Base-by-base conservation (phyloP, 1,139 yeast genomes). In the Meyerozyma guilliermondii region DNA sequence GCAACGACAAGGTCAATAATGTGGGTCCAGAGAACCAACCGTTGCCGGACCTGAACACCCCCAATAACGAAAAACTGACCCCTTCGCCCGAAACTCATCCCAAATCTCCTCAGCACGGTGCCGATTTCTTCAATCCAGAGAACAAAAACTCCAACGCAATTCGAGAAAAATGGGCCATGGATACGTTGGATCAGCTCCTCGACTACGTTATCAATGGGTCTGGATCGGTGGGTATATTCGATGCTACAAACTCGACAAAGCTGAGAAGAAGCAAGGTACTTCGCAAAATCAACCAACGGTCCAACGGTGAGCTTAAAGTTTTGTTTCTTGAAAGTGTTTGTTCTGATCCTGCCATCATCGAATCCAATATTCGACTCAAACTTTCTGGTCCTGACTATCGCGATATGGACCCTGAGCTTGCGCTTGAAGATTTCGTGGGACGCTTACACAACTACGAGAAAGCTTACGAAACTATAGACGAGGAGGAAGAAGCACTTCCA, bases 91-190 rank as follows among this genome's bases (percentile, higher is more conserved):
- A 47, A 26, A 43, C 47, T 10, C 53, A 53, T 10, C 52, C 42
- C 41, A 22, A 14, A 35, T 26, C 37, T 26, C 53, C 48, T 41
- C 51, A 54, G 5, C 95, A 88, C 52, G 78, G 78, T 46, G 96
- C 98, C 0, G 83, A 78, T 46, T 92, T 92, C 59, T 92, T 92
- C 66, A 78, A 85, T 36, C 97, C 98, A 0, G 81, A 80, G 46
- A 89, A 92, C 58, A 65, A 71, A 39, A 69, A 78, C 28, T 80
- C 85, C 22, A 80, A 80, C 11, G 69, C 75, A 24, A 68, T 89
- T 41, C 76, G 98, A 47, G 98, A 92, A 53, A 80, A 84, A 60
- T 91, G 98, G 97, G 98, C 98, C 0, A 83, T 86, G 81, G 96
- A 91, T 51, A 92, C 98, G 0, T 68, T 92, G 46, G 95, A 88